Percentiles rank a stretch among this genome's conserved stretches.
phyloP scores from a whole-genome alignment of 2,329 filamentous ascomycete species.

The Epichloe gansuensis region DNA sequence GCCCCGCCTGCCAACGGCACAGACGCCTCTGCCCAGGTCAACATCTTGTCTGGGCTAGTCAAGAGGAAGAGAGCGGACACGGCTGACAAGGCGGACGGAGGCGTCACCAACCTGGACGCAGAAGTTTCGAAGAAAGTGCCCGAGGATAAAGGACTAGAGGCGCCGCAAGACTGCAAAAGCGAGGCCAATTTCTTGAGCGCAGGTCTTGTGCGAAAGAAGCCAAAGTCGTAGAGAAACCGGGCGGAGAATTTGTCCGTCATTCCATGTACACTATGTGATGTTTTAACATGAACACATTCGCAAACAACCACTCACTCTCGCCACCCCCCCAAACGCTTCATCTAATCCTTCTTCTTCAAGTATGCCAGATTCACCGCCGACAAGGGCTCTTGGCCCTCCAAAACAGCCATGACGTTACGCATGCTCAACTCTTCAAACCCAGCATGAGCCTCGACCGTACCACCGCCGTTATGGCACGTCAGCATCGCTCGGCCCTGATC shows the following conservation, averaged over 20 bases:
- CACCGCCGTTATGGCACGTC: slow-evolving; percentile 56
- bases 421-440: slow-evolving; percentile 55
- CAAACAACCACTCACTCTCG: neutral
- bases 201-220: slow-evolving; percentile 43
- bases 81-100: slow-evolving; percentile 7
- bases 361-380: slow-evolving; percentile 52
- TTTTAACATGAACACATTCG: neutral
- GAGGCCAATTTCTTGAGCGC: slow-evolving; percentile 34
- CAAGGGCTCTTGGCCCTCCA: slow-evolving; percentile 36
- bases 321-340: neutral
- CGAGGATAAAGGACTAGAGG: slow-evolving; percentile 23
- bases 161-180: neutral
- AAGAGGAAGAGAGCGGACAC: slow-evolving; percentile 31
- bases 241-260: neutral
- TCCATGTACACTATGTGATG: too few species aligned
- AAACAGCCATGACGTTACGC: slow-evolving; percentile 50
- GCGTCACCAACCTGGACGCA: slow-evolving; percentile 33
- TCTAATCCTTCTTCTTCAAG: slow-evolving; percentile 16
- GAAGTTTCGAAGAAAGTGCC: slow-evolving; percentile 41
- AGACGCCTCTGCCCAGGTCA: slow-evolving; percentile 15
- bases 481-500: slow-evolving; percentile 37
- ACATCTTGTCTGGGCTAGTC: slow-evolving; percentile 36
- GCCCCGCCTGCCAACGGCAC: slow-evolving; percentile 5
- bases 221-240: slow-evolving; percentile 24
- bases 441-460: slow-evolving; percentile 52